Percentiles rank a stretch among this genome's conserved stretches.
Conservation (phyloP, 2,329 filamentous ascomycete genomes). For the Penicillium hordei region DNA sequence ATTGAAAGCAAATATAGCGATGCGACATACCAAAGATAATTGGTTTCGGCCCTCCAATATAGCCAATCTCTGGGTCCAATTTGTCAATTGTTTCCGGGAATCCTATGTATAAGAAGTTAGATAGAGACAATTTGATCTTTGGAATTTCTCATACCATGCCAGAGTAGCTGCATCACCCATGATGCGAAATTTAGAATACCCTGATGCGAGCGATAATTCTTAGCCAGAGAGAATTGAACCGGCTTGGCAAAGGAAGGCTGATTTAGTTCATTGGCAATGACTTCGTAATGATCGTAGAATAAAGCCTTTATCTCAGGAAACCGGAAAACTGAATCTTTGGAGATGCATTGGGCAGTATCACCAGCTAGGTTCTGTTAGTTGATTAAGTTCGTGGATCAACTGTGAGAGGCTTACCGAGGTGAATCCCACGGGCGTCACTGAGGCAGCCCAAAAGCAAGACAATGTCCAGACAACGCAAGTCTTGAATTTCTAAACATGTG, state of each 20-base stretch:
- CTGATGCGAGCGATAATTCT: constrained; percentile 38
- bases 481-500: constrained; percentile 30
- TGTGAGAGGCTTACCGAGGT: constrained; percentile 21
- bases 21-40: constrained; percentile 20
- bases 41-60: constrained; percentile 27
- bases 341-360: constrained; percentile 38
- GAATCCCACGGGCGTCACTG: constrained; percentile 28
- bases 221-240: constrained; percentile 27
- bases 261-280: constrained; percentile 9
- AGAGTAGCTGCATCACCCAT: constrained; percentile 32
- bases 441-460: constrained; percentile 29
- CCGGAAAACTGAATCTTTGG: constrained; percentile 35
- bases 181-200: constrained; percentile 35
- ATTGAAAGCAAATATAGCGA: constrained; percentile 2
- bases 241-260: constrained; percentile 19
- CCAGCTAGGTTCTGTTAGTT: constrained; percentile 21
- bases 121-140: neutral
- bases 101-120: constrained; percentile 7
- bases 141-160: constrained; percentile 17
- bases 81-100: constrained; percentile 35
- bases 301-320: constrained; percentile 35
- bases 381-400: neutral
- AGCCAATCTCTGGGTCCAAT: constrained; percentile 30
- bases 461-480: constrained; percentile 31
- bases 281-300: constrained; percentile 30